A percentile compares a stretch with the other conserved stretches of the same genome.
These are phyloP conservation scores for Syncephalastrum racemosum DNA, from an alignment of 371 early-diverging fungal species.

Conservation along the genomic window DNA sequence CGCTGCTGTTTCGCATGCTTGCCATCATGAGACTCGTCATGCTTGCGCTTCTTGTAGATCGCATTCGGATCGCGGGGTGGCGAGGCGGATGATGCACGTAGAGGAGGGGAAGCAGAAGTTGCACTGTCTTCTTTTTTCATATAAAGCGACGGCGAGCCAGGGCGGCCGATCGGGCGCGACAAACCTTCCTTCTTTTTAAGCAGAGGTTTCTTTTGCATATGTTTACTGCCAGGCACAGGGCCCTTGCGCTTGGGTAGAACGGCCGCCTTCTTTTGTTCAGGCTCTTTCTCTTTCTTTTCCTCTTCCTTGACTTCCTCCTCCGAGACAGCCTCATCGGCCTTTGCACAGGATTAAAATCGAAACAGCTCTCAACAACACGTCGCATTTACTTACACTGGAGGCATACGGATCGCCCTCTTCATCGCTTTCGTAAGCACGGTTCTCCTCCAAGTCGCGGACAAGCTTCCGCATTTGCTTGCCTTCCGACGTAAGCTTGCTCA, in stretches of 20 bases:
- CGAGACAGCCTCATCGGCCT: slow-evolving; percentile 54
- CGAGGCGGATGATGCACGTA: slow-evolving; percentile 3
- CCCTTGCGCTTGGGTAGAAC: slow-evolving; percentile 40
- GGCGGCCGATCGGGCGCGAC: slow-evolving; percentile 46
- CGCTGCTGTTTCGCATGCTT: slow-evolving; percentile 8
- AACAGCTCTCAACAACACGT: background rate
- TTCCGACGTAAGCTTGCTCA: slow-evolving; percentile 34
- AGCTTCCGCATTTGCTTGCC: slow-evolving; percentile 71
- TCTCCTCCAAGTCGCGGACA: slow-evolving; percentile 71
- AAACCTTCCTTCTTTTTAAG: slow-evolving; percentile 53
- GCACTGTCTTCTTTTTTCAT: slow-evolving; percentile 40
- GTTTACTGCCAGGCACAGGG: slow-evolving; percentile 27
- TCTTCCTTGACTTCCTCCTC: slow-evolving; percentile 50
- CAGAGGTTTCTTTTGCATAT: slow-evolving; percentile 35
- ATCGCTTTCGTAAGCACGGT: slow-evolving; percentile 73
- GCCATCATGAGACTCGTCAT: slow-evolving; percentile 20
- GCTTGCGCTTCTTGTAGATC: slow-evolving; percentile 36
- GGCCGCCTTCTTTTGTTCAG: slow-evolving; percentile 36
- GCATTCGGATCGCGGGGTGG: slow-evolving; percentile 7
- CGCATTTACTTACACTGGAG: slow-evolving; percentile 49
- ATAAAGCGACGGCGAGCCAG: slow-evolving; percentile 37
- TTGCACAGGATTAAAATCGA: slow-evolving; percentile 12
- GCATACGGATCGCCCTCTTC: slow-evolving; percentile 76
- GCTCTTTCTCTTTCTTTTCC: slow-evolving; percentile 35
- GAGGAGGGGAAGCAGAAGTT: slow-evolving; percentile 28